Evolutionary conservation across 2,329 filamentous ascomycete genomes (phyloP).

Genomic region (Arachnomyces sp.): DNA sequence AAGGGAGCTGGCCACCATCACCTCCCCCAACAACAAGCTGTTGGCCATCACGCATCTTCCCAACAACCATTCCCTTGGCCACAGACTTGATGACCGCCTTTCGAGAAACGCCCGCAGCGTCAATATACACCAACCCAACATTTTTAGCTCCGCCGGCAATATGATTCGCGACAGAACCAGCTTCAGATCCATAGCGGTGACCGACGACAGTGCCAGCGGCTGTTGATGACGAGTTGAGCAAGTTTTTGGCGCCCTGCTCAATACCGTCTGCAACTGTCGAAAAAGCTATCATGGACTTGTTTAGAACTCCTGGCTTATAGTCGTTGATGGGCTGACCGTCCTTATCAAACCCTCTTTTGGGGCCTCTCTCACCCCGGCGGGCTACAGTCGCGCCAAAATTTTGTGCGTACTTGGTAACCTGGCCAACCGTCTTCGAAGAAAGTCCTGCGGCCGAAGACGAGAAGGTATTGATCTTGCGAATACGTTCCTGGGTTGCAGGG

Average conservation of each 20-base stretch:
- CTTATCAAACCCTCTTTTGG: slow-evolving; percentile 56
- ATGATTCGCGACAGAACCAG: slow-evolving; percentile 66
- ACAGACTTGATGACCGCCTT: slow-evolving; percentile 88
- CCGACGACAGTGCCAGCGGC: slow-evolving; percentile 81
- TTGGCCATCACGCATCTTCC: slow-evolving; percentile 42
- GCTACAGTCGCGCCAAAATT: slow-evolving; percentile 74
- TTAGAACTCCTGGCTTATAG: slow-evolving; percentile 87
- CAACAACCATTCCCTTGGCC: slow-evolving; percentile 77
- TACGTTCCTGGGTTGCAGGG: slow-evolving; percentile 72
- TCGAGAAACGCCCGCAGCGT: slow-evolving; percentile 85
- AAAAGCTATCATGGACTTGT: slow-evolving; percentile 95
- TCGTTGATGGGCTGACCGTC: slow-evolving; percentile 56
- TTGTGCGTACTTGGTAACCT: slow-evolving; percentile 76
- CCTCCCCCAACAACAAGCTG: slow-evolving; percentile 42
- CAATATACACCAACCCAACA: slow-evolving; percentile 93
- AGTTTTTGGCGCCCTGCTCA: slow-evolving; percentile 72
- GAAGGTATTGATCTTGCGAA: slow-evolving; percentile 83
- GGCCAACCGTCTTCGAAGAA: slow-evolving; percentile 78
- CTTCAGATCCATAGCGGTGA: slow-evolving; percentile 84
- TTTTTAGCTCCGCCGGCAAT: slow-evolving; percentile 88
- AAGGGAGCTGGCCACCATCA: slow-evolving; percentile 35
- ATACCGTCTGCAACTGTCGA: slow-evolving; percentile 81
- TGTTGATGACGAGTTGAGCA: slow-evolving; percentile 65
- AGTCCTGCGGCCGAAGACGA: slow-evolving; percentile 71
- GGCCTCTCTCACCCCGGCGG: slow-evolving; percentile 48